Evolutionary conservation across 2,329 filamentous ascomycete genomes (phyloP).

Genomic region (Fusarium hainanense): DNA sequence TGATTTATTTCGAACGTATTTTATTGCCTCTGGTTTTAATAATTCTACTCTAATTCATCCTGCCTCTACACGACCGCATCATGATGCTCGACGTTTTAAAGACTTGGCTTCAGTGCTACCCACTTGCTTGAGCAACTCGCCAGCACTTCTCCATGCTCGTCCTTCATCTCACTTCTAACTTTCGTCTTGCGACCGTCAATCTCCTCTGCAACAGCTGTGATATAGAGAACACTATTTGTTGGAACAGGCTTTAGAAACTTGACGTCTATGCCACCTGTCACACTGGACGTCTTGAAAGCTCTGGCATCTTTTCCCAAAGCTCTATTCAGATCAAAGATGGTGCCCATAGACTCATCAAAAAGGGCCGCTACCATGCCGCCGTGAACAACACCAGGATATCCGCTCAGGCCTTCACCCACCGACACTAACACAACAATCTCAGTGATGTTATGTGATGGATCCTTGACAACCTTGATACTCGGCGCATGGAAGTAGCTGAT

Average conservation of each 20-base stretch:
- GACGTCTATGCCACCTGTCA: constrained; percentile 52
- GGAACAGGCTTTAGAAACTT: constrained; percentile 50
- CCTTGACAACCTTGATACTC: constrained; percentile 39
- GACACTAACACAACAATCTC: constrained; percentile 49
- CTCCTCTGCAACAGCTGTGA: constrained; percentile 48
- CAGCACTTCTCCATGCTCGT: constrained; percentile 47
- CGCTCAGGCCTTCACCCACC: constrained; percentile 50
- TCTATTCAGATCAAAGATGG: constrained; percentile 52
- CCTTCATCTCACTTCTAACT: constrained; percentile 47
- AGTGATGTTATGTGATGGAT: constrained; percentile 44
- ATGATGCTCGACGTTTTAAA: constrained; percentile 33
- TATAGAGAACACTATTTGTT: constrained; percentile 47
- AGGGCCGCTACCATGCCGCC: constrained; percentile 52
- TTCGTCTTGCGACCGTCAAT: constrained; percentile 51
- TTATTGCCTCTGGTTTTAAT: constrained; percentile 9
- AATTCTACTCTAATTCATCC: constrained; percentile 21
- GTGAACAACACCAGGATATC: constrained; percentile 50
- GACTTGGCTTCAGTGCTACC: constrained; percentile 48
- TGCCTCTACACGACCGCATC: background rate
- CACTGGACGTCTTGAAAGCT: constrained; percentile 44
- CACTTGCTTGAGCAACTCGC: constrained; percentile 49
- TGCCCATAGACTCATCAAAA: constrained; percentile 53
- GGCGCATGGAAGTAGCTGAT: constrained; percentile 50
- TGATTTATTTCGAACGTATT: background rate
- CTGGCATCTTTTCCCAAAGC: constrained; percentile 48